A percentile compares a stretch with the other conserved stretches of the same genome.
Conservation (phyloP, 257 asterid genomes). For the Primulina eburnea region DNA sequence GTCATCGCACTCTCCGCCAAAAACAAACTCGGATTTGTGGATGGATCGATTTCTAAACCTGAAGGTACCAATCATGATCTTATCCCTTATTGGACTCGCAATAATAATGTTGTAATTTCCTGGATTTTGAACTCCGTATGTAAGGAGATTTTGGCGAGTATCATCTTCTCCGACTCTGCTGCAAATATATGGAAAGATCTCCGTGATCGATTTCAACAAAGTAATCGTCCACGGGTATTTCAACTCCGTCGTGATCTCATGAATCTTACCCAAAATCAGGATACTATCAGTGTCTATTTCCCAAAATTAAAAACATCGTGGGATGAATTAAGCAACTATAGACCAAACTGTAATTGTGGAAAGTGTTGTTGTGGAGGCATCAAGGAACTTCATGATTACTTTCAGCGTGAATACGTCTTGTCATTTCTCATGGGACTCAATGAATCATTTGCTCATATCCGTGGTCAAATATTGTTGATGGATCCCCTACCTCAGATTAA, state of each 20-base stretch:
- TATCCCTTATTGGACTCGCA: no score
- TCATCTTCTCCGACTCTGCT: no score
- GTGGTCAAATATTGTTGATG: neutral
- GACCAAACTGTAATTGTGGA: neutral
- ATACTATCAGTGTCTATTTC: neutral
- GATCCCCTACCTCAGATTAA: no score
- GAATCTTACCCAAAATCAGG: neutral
- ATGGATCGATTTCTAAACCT: no score
- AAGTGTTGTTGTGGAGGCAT: neutral
- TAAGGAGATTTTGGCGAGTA: no score
- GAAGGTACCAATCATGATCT: no score
- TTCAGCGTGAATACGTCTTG: neutral
- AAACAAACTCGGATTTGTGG: no score
- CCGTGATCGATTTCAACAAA: neutral
- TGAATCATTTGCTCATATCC: neutral
- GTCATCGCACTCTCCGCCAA: no score
- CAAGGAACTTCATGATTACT: neutral
- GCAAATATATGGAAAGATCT: no score
- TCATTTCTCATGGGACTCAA: neutral
- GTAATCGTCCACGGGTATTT: neutral
- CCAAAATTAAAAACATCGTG: neutral
- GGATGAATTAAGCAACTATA: neutral
- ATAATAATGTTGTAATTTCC: no score
- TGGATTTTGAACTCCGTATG: no score
- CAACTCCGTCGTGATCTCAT: neutral